Evolutionary conservation across 2,329 filamentous ascomycete genomes (phyloP).

Genomic region (Paramyrothecium sp.): DNA sequence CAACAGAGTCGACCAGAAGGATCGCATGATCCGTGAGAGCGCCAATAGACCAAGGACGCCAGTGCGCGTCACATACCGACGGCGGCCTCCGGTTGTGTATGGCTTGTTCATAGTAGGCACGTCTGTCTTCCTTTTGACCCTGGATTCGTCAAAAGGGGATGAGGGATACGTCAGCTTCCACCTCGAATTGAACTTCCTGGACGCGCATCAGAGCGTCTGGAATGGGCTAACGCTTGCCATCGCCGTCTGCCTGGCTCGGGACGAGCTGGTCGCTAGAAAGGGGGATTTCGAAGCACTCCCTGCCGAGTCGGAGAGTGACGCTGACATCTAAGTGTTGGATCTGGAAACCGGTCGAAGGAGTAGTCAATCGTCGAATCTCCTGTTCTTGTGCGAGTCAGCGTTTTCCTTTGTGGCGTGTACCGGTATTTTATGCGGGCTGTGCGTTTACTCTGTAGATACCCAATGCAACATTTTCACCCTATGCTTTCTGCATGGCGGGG

Average conservation of each 20-base stretch:
- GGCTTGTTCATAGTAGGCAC: constrained; percentile 40
- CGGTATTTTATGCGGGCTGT: too few relatives aligned
- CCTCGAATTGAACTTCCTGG: constrained; percentile 37
- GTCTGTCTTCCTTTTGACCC: constrained; percentile 36
- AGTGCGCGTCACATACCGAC: constrained; percentile 17
- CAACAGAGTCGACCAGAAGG: background rate
- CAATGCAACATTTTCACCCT: too few relatives aligned
- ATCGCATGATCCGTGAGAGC: background rate
- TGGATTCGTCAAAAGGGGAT: constrained; percentile 34
- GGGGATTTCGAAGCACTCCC: constrained; percentile 32
- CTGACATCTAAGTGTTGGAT: constrained; percentile 27
- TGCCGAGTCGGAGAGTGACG: constrained; percentile 31
- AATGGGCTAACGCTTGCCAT: constrained; percentile 42
- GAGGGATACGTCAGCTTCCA: constrained; percentile 39
- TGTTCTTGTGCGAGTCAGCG: too few relatives aligned
- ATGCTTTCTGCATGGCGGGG: too few relatives aligned
- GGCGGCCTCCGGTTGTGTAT: constrained; percentile 38
- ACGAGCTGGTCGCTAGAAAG: constrained; percentile 32
- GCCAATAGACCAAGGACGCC: constrained; percentile 7
- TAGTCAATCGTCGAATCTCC: too few relatives aligned
- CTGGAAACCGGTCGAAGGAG: background rate
- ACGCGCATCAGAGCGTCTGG: constrained; percentile 40
- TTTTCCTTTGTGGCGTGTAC: too few relatives aligned
- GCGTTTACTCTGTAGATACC: too few relatives aligned
- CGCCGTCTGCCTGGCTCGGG: constrained; percentile 36